Conservation (phyloP, 148 eudicot species). For the Diospyros lotus region DNA sequence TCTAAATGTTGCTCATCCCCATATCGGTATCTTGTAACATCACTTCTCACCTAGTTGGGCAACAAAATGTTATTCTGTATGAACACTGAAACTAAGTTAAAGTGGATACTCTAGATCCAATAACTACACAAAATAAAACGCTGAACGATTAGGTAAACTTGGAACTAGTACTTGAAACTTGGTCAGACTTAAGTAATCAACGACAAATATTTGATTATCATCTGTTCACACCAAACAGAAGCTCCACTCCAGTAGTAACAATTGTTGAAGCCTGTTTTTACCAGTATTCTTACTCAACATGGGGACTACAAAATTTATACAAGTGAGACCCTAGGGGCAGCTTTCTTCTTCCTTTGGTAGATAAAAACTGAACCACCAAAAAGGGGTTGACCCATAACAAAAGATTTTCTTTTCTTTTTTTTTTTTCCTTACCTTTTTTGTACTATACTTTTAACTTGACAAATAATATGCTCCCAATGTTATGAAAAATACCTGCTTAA, state of each 20-base stretch:
- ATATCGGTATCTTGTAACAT: slow-evolving; percentile 90
- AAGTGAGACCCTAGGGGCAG: too few relatives aligned
- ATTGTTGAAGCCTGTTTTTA: not conserved
- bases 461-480: too few relatives aligned
- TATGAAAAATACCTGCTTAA: slow-evolving; percentile 78
- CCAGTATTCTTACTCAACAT: not conserved
- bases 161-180: not conserved
- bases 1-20: slow-evolving; percentile 99
- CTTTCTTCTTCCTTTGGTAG: too few relatives aligned
- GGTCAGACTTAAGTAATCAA: not conserved
- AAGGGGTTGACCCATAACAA: too few relatives aligned
- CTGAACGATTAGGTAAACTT: not conserved
- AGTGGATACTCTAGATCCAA: not conserved
- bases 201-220: not conserved
- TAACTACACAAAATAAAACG: not conserved
- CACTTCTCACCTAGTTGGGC: slow-evolving; percentile 67
- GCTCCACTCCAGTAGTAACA: not conserved
- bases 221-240: not conserved
- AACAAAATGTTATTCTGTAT: slow-evolving; percentile 11
- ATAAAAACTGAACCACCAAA: too few relatives aligned
- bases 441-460: too few relatives aligned
- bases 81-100: not conserved
- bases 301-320: too few relatives aligned
- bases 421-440: too few relatives aligned
- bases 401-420: too few relatives aligned